Base-by-base conservation (phyloP, 441 rosid genomes). In the Lepidium campestre region DNA sequence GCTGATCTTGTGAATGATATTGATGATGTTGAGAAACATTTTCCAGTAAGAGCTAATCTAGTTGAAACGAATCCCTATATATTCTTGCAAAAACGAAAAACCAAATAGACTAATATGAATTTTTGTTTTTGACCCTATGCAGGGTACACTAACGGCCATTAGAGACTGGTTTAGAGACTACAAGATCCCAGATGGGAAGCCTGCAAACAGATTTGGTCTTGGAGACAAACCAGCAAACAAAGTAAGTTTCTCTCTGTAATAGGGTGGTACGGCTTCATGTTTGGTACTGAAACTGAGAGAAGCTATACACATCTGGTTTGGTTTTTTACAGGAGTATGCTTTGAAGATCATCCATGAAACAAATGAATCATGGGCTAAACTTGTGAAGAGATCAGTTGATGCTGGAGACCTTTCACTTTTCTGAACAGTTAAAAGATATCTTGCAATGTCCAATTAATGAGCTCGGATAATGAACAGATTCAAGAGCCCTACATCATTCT, bases 141-240 rank as follows among this genome's bases (percentile, higher is more conserved):
- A 94, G 99, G 99, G 94, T 34, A 94, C 94, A 25, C 83, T 94
- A 1, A 85, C 89, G 25, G 92, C 91, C 37, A 85, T 94, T 49
- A 81, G 98, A 73, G 91, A 87, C 71, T 94, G 97, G 99, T 91
- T 94, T 52, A 84, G 97, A 65, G 98, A 94, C 74, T 94, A 94
- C 77, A 94, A 94, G 79, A 86, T 85, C 66, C 99, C 97, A 6
- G 99, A 94, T 62, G 98, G 96, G 39, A 94, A 94, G 73, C 98
- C 99, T 64, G 97, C 98, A 27, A 94, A 94, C 79, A 88, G 78
- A 78, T 94, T 94, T 69, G 99, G 91, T 60, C 96, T 94, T 39
- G 97, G 98, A 73, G 89, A 89, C 83, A 80, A 86, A 80, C 86
- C 98, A 49, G 96, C 89, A 35, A 82, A 72, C 85, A 91, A 91